Evolutionary conservation across 2,329 filamentous ascomycete genomes (phyloP), one percentile per base, ranked within the genome.

Genomic region (Blastomyces emzantsi): DNA sequence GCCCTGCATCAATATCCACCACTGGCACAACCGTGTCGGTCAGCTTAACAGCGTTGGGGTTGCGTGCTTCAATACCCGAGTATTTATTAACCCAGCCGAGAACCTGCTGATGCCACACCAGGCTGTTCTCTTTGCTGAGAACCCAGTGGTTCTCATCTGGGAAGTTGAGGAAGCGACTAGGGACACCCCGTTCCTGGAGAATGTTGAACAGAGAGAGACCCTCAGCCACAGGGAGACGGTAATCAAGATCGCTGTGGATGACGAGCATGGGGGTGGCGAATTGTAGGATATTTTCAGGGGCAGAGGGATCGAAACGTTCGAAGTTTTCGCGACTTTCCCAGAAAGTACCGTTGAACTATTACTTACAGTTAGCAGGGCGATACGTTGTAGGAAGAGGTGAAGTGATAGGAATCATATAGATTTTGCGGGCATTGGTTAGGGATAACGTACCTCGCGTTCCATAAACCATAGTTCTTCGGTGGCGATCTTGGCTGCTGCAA

Each of bases 81-180:
- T 83, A 82, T 67, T 77, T 77, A 67, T 85, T 85, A 67, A 88
- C 81, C 86, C 89, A 96, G 51, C 83, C 83, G 19, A 96, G 73
- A 19, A 96, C 91, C 72, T 91, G 89, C 65, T 84, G 84, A 70
- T 96, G 90, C 92, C 92, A 96, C 5, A 93, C 83, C 22, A 96
- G 77, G n/a, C 86, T 89, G 74, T 96, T 96, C 76, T 96, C 92
- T 0, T 87, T 88, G 71, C 94, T 93, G 55, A 92, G 70, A 2
- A 96, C 91, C 90, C 76, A 87, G 68, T 88, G 86, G 62, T 84
- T 83, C 76, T 90, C 87, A 72, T 89, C 90, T 0, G 90, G 89
- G 73, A 94, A 96, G 63, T 85, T 87, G 67, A 95, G 72, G 66
- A 95, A 83, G 69, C 87, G 86, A 75, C 89, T 93, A 17, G 89